phyloP scores from a whole-genome alignment of 1,284 basidiomycete species.

The Cryptococcus floricola region DNA sequence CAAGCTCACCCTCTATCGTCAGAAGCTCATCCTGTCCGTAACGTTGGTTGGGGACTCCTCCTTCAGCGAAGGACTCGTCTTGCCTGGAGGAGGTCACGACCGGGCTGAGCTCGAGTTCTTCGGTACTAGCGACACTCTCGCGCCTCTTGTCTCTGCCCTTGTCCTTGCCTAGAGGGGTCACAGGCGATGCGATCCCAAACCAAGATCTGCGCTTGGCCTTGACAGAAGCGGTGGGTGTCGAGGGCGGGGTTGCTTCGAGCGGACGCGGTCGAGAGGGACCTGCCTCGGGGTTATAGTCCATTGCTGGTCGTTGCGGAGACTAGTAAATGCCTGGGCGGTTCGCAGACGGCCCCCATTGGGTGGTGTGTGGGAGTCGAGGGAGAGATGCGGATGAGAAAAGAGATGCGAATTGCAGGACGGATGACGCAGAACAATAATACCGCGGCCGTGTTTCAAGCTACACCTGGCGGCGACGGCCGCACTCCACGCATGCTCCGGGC shows the following conservation, averaged over 20 bases:
- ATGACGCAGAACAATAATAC: too few relatives aligned
- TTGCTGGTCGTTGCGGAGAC: background rate
- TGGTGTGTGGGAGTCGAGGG: too few relatives aligned
- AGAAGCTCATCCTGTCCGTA: constrained; percentile 17
- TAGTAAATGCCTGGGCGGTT: too few relatives aligned
- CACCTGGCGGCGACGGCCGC: too few relatives aligned
- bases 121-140: constrained; percentile 1
- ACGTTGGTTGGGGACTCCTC: too few relatives aligned
- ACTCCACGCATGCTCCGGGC: too few relatives aligned
- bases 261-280: constrained; percentile 25
- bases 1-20: constrained; percentile 28
- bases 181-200: constrained; percentile 32
- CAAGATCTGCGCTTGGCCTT: constrained; percentile 34
- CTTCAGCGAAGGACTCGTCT: background rate
- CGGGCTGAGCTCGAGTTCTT: constrained; percentile 12
- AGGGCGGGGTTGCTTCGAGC: constrained; percentile 10
- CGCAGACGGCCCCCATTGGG: too few relatives aligned
- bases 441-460: too few relatives aligned
- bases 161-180: constrained; percentile 2
- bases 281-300: constrained; percentile 20
- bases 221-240: constrained; percentile 19
- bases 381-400: too few relatives aligned
- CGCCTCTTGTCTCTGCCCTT: constrained; percentile 4
- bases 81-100: background rate
- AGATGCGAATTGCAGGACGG: too few relatives aligned